phyloP scores from a whole-genome alignment of 208 protist genomes.

The Borovskyia barvae region DNA sequence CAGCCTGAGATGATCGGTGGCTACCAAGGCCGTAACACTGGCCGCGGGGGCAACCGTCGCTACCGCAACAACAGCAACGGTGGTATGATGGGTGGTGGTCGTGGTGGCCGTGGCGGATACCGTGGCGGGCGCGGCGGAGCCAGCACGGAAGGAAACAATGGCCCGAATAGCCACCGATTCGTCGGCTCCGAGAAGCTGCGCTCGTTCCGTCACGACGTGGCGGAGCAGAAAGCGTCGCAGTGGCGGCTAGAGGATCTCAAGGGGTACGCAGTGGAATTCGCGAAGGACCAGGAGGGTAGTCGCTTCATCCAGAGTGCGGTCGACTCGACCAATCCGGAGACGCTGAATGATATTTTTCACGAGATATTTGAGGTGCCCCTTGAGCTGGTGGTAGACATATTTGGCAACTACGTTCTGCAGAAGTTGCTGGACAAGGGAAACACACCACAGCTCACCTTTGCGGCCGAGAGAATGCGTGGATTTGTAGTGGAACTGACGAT shows the following conservation, averaged over 20 bases:
- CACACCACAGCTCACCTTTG: slow-evolving; percentile 70
- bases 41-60: slow-evolving; percentile 25
- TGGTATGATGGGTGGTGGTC: background rate
- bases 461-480: slow-evolving; percentile 81
- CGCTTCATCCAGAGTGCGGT: slow-evolving; percentile 97
- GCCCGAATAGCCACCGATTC: slow-evolving; percentile 31
- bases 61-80: slow-evolving; percentile 20
- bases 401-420: slow-evolving; percentile 99
- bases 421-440: slow-evolving; percentile 97
- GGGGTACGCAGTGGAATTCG: slow-evolving; percentile 94
- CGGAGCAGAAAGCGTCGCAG: slow-evolving; percentile 33
- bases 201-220: slow-evolving; percentile 58
- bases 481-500: slow-evolving; percentile 94
- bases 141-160: slow-evolving; percentile 23
- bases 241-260: slow-evolving; percentile 86
- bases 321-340: slow-evolving; percentile 76
- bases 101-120: slow-evolving; percentile 17
- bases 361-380: slow-evolving; percentile 92
- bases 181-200: slow-evolving; percentile 63
- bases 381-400: slow-evolving; percentile 96
- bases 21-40: slow-evolving; percentile 6
- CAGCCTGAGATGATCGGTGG: slow-evolving; percentile 5
- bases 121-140: slow-evolving; percentile 28
- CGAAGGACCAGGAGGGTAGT: slow-evolving; percentile 96
- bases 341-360: slow-evolving; percentile 89